phyloP scores from a whole-genome alignment of 2,329 filamentous ascomycete species.

The Hypoxylon sp. region DNA sequence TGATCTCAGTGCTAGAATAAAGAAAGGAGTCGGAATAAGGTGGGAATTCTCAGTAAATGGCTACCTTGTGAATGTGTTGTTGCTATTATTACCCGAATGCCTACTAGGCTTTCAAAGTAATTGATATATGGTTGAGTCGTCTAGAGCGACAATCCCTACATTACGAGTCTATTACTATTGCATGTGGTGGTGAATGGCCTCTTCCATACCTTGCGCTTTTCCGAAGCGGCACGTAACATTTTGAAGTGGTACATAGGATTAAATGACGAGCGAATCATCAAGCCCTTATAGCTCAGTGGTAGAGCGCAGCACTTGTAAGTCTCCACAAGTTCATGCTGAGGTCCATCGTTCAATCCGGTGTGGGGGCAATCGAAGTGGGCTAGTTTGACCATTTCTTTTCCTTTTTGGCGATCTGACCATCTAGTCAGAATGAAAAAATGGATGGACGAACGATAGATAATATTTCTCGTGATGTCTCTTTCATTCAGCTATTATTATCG shows the following conservation, averaged over 20 bases:
- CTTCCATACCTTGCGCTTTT: not conserved
- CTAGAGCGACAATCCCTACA: not conserved
- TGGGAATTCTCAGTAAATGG: too few relatives aligned
- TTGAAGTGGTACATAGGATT: not conserved
- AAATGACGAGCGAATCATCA: not conserved
- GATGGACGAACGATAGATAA: too few relatives aligned
- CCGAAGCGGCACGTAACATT: not conserved
- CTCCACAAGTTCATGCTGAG: conserved; percentile 31
- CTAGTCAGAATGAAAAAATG: too few relatives aligned
- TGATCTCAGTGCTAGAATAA: too few relatives aligned
- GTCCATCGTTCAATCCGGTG: conserved; percentile 43
- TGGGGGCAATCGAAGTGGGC: conserved; percentile 16
- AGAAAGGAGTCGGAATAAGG: too few relatives aligned
- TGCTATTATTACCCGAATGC: not conserved
- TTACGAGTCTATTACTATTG: not conserved
- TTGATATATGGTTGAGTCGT: not conserved
- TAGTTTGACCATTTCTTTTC: too few relatives aligned
- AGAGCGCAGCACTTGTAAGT: conserved; percentile 40
- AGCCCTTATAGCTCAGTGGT: conserved; percentile 42
- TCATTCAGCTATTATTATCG: too few relatives aligned
- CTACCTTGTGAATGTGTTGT: not conserved
- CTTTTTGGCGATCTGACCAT: too few relatives aligned
- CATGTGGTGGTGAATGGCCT: not conserved
- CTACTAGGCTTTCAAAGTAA: not conserved
- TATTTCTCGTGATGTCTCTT: too few relatives aligned